A percentile compares a stretch with the other conserved stretches of the same genome.
Evolutionary conservation across 371 early-diverging fungal genomes (phyloP).

Genomic region (Mucor racemosus): DNA sequence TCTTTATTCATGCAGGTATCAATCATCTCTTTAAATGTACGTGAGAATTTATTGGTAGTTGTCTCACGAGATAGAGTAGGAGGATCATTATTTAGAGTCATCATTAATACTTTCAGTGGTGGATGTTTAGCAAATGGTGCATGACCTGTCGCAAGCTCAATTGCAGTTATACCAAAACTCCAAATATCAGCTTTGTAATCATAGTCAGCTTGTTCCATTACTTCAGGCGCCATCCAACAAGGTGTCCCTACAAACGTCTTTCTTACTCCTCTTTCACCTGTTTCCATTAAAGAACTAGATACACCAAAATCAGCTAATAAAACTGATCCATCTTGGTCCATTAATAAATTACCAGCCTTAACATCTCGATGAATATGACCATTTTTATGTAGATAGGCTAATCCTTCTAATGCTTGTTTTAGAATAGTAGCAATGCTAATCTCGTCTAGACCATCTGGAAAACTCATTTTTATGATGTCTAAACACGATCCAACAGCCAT

Average conservation of each 20-base stretch:
- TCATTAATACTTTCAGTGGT: slow-evolving; percentile 81
- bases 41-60: slow-evolving; percentile 75
- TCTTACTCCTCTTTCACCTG: slow-evolving; percentile 73
- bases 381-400: slow-evolving; percentile 87
- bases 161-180: slow-evolving; percentile 89
- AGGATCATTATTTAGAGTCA: slow-evolving; percentile 88
- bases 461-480: slow-evolving; percentile 84
- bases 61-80: slow-evolving; percentile 82
- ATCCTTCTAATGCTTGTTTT: slow-evolving; percentile 81
- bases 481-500: slow-evolving; percentile 83
- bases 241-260: slow-evolving; percentile 79
- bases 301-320: slow-evolving; percentile 94
- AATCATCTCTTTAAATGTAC: slow-evolving; percentile 84
- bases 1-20: slow-evolving; percentile 85
- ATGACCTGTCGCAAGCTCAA: slow-evolving; percentile 86
- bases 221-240: slow-evolving; percentile 88
- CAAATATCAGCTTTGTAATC: slow-evolving; percentile 90
- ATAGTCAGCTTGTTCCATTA: slow-evolving; percentile 74
- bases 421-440: slow-evolving; percentile 79
- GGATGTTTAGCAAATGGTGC: slow-evolving; percentile 91
- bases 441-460: slow-evolving; percentile 86
- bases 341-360: slow-evolving; percentile 86
- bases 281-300: slow-evolving; percentile 76
- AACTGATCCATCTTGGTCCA: slow-evolving; percentile 83
- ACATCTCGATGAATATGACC: slow-evolving; percentile 92